Evolutionary conservation across 495 filamentous ascomycete species (phyloP).

Genomic region (Podospora sp.): DNA sequence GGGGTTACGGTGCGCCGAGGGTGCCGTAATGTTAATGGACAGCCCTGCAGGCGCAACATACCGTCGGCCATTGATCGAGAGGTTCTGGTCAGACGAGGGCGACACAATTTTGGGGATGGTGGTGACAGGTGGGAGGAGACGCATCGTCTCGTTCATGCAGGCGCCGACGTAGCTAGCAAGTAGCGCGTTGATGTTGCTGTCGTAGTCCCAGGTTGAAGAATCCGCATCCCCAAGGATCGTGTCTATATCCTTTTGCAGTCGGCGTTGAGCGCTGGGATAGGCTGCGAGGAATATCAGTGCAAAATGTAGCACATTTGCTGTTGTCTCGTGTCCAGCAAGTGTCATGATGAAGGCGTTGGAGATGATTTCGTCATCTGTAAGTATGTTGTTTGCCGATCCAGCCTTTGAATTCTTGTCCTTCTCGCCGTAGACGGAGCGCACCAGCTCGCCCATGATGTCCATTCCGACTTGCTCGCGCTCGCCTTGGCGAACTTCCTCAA

Average conservation of each 20-base stretch:
- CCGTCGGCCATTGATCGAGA: constrained; percentile 54
- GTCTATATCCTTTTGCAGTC: constrained; percentile 65
- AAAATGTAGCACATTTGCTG: constrained; percentile 68
- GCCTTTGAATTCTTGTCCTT: constrained; percentile 23
- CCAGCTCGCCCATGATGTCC: constrained; percentile 66
- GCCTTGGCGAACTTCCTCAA: constrained; percentile 51
- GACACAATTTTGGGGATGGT: constrained; percentile 62
- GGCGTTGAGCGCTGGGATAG: constrained; percentile 57
- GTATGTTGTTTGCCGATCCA: constrained; percentile 15
- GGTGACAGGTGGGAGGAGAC: constrained; percentile 62
- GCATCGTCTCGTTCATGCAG: constrained; percentile 68
- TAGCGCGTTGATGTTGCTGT: constrained; percentile 56
- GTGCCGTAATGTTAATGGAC: constrained; percentile 49
- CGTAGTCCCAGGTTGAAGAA: constrained; percentile 63
- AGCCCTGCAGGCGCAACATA: constrained; percentile 53
- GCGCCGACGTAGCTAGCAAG: constrained; percentile 66
- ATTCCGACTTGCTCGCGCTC: constrained; percentile 51
- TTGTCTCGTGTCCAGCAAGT: constrained; percentile 73
- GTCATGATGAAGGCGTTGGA: constrained; percentile 74
- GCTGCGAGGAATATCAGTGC: constrained; percentile 62
- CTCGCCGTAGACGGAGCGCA: constrained; percentile 48
- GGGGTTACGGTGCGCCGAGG: constrained; percentile 61
- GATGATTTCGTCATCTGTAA: constrained; percentile 63
- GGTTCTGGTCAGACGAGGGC: constrained; percentile 47
- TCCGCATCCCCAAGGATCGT: constrained; percentile 53